Evolutionary conservation across 305 asterid species (phyloP).

Genomic region (Plantago coronopus): DNA sequence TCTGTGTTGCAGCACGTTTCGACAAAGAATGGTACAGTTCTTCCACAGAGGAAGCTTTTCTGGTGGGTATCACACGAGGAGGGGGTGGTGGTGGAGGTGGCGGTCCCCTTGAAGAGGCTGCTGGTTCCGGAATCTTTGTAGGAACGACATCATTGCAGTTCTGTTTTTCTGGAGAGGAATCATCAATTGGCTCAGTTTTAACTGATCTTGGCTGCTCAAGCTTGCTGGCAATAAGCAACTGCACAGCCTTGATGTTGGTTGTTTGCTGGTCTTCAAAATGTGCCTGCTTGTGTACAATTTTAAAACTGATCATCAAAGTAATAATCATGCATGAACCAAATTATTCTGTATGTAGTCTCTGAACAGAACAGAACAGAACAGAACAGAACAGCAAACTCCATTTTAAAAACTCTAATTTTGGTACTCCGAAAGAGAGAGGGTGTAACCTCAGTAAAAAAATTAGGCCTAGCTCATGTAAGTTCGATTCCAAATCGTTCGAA

Average conservation of each 20-base stretch:
- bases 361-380: too few relatives aligned
- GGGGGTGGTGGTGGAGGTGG: slow-evolving; percentile 20
- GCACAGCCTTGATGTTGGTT: slow-evolving; percentile 3
- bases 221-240: slow-evolving; percentile 1
- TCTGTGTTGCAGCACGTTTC: slow-evolving; percentile 7
- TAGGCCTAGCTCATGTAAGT: too few relatives aligned
- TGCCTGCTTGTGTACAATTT: not conserved
- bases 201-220: slow-evolving; percentile 8
- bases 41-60: slow-evolving; percentile 14
- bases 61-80: not conserved
- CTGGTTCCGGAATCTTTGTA: not conserved
- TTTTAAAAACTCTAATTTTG: too few relatives aligned
- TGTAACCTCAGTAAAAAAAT: too few relatives aligned
- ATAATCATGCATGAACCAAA: not conserved
- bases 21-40: slow-evolving; percentile 14
- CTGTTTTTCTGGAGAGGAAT: not conserved
- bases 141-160: not conserved
- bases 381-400: too few relatives aligned
- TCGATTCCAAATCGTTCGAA: too few relatives aligned
- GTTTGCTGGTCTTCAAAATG: not conserved
- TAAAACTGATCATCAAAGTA: not conserved
- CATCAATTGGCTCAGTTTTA: not conserved
- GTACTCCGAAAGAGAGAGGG: too few relatives aligned
- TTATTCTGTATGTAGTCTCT: too few relatives aligned
- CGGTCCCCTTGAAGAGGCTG: not conserved